phyloP scores from a whole-genome alignment of 345 rosid genomes.

The Psidium friedrichsthalianum region DNA sequence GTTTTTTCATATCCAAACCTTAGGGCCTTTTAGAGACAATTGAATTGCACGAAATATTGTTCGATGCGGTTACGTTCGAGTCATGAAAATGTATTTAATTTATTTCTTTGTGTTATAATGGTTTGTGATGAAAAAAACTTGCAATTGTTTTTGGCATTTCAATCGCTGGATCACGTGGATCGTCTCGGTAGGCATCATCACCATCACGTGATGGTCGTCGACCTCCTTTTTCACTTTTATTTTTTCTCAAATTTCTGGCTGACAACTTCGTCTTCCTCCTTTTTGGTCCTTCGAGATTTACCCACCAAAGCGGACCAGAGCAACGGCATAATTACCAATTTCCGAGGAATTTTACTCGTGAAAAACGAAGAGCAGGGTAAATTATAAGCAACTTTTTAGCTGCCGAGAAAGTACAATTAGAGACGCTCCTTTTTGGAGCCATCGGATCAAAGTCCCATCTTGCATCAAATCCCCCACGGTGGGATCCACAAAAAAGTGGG shows the following conservation, averaged over 20 bases:
- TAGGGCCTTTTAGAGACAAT: no score
- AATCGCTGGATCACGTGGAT: neutral
- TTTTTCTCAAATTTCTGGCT: neutral
- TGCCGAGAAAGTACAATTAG: neutral
- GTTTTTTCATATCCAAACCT: neutral
- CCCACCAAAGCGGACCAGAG: neutral
- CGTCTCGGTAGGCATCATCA: neutral
- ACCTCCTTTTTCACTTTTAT: neutral
- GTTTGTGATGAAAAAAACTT: neutral
- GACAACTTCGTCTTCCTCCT: neutral
- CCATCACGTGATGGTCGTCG: neutral
- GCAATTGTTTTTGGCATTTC: neutral
- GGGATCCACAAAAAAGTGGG: neutral
- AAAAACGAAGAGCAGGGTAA: neutral
- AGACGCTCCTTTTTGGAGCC: neutral
- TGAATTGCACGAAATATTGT: neutral
- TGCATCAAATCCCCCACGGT: neutral
- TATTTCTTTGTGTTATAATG: no score
- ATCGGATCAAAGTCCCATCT: neutral
- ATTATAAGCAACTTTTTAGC: neutral
- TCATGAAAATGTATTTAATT: neutral
- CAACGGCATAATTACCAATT: neutral
- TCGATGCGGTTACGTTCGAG: neutral
- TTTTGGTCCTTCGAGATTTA: neutral
- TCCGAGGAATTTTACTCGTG: neutral